Conservation (phyloP, 2,329 filamentous ascomycete species). For the Trichophaea hybrida region DNA sequence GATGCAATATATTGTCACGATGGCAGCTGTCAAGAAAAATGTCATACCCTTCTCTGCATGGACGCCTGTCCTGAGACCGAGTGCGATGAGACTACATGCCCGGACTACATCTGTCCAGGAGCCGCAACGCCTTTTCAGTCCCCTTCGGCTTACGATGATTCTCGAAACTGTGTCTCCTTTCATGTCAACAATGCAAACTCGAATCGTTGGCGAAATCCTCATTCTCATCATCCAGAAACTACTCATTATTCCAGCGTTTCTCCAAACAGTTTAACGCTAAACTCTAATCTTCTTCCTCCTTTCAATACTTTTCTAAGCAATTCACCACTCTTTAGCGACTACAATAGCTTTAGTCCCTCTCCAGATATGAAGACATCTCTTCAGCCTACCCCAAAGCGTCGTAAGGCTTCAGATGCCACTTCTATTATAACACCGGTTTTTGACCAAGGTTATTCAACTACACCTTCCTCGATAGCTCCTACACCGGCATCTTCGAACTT, state of each 20-base stretch:
- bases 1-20: conserved; percentile 3
- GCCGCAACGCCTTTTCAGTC: not conserved
- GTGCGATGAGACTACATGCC: not conserved
- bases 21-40: not conserved
- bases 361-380: not conserved
- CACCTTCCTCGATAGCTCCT: conserved; percentile 1
- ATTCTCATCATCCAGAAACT: not conserved
- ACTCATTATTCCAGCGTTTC: not conserved
- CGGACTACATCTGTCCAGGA: not conserved
- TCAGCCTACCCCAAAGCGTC: conserved; percentile 5
- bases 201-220: not conserved
- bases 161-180: not conserved
- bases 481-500: not conserved
- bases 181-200: not conserved
- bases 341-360: not conserved
- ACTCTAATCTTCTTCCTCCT: conserved; percentile 6
- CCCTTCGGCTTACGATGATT: not conserved
- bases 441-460: conserved; percentile 10
- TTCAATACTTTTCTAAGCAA: conserved; percentile 1
- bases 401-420: not conserved
- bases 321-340: not conserved
- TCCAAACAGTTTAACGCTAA: conserved; percentile 8
- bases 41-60: not conserved
- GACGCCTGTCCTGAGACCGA: not conserved
- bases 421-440: conserved; percentile 4